Percentiles rank a stretch among this genome's conserved stretches.
Evolutionary conservation across 257 asterid species (phyloP).

Genomic region (Nicotiana benthamiana): DNA sequence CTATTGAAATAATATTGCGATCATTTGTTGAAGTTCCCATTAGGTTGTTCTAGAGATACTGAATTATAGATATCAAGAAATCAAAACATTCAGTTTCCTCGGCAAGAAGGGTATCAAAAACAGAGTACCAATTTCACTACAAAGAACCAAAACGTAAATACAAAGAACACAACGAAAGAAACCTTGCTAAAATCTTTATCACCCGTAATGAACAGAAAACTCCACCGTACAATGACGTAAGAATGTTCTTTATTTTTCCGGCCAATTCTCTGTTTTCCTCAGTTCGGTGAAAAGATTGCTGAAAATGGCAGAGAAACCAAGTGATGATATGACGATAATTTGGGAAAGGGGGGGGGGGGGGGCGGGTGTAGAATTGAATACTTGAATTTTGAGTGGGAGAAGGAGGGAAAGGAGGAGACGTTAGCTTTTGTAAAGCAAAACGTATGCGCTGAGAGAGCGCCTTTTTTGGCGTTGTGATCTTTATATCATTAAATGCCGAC

Average conservation of each 20-base stretch:
- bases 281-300: background rate
- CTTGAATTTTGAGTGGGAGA: slow-evolving; percentile 25
- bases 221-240: background rate
- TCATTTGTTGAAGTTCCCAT: too few species aligned
- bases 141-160: background rate
- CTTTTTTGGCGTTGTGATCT: background rate
- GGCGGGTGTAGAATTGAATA: background rate
- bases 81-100: too few species aligned
- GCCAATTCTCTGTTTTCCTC: background rate
- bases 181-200: background rate
- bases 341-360: background rate
- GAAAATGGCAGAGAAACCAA: background rate
- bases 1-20: too few species aligned
- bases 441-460: background rate
- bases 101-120: too few species aligned
- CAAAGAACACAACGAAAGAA: background rate
- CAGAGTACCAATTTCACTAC: background rate
- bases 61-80: too few species aligned
- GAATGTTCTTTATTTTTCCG: background rate
- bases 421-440: background rate
- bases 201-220: background rate
- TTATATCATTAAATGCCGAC: background rate
- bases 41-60: too few species aligned
- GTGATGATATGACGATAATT: background rate
- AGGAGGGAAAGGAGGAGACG: background rate